Evolutionary conservation across 139 green algal species (phyloP), one percentile per base, ranked within the genome.

Genomic region (Volvox africanus): DNA sequence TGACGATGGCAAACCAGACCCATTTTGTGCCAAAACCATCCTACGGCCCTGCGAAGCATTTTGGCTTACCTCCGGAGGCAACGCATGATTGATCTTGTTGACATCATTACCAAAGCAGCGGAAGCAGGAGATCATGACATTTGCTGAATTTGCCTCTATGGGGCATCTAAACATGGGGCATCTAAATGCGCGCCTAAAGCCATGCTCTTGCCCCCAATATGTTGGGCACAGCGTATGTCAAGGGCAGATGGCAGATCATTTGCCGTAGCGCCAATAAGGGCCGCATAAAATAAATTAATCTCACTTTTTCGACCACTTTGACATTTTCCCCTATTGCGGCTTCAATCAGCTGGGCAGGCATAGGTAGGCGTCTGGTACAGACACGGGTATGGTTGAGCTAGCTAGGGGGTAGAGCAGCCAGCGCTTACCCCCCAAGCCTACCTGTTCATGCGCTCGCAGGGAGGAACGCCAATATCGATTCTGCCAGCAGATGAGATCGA

Each of bases 61-160:
- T 14, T 55, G 44, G 44, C 44, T 55, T 55, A 55, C 44, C 44
- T 55, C 5, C 44, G 44, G 44, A 55, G 9, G 44, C 44, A 55
- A 55, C 44, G 44, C 9, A 55, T 55, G 44, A 14, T 55, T 55
- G 44, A 55, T 55, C 44, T 5, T 5, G 44, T 55, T 55, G 44
- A 9, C 44, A 55, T 5, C 44, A 55, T 55, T 55, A 9, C 44
- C 44, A 55, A 26, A 6, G 67, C 67, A 26, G 24, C 67, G 22
- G 67, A 75, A 28, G 2, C 67, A 75, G 67, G 1, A 6, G 76
- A 82, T 62, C 76, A 61, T 19, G 33, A 82, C 33, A 32, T 21
- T 35, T 87, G 81, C 61, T 87, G 81, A 61, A 87, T 87, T 61
- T 87, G 81, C 30, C 17, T 87, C n/a, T 3, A 77, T 32, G 61